These are phyloP conservation scores for Chamaecyparis obtusa DNA, from an alignment of 75 land plant species.

Conservation along the genomic window DNA sequence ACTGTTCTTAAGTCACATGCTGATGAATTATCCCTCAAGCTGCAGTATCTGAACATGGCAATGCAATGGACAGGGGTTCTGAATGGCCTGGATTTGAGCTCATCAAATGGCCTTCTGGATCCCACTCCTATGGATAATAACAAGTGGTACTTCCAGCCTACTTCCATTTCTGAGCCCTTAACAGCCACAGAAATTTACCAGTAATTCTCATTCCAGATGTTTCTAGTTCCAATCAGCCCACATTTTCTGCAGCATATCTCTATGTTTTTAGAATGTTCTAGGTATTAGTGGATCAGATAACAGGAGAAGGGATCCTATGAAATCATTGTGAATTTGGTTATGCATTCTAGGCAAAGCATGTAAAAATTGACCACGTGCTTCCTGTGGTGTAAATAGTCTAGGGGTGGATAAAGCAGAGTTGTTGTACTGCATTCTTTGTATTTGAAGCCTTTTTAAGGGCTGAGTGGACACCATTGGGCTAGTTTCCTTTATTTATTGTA, in stretches of 20 bases:
- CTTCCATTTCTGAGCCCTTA: conserved; percentile 26
- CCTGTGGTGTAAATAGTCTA: neutral
- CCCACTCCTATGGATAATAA: conserved; percentile 14
- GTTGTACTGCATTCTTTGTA: neutral
- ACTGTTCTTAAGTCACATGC: conserved; percentile 49
- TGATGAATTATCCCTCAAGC: conserved; percentile 43
- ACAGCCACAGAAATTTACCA: conserved; percentile 41
- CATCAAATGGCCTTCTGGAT: neutral
- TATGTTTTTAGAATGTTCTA: neutral
- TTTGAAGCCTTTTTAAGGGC: neutral
- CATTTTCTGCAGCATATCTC: too few relatives aligned
- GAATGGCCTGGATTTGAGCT: neutral
- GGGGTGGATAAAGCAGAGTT: neutral
- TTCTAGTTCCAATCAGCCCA: neutral
- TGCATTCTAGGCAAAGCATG: neutral
- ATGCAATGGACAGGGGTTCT: conserved; percentile 12
- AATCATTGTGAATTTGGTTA: neutral
- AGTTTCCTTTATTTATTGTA: too few relatives aligned
- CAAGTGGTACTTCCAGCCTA: conserved; percentile 22
- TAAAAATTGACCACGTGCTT: neutral
- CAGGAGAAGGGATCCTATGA: neutral
- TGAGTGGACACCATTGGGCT: neutral
- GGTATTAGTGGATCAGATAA: neutral
- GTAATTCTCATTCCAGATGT: conserved; percentile 2
- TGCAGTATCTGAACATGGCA: conserved; percentile 42